phyloP scores from a whole-genome alignment of 805 yeast species.

The Geotrichum ghanense region DNA sequence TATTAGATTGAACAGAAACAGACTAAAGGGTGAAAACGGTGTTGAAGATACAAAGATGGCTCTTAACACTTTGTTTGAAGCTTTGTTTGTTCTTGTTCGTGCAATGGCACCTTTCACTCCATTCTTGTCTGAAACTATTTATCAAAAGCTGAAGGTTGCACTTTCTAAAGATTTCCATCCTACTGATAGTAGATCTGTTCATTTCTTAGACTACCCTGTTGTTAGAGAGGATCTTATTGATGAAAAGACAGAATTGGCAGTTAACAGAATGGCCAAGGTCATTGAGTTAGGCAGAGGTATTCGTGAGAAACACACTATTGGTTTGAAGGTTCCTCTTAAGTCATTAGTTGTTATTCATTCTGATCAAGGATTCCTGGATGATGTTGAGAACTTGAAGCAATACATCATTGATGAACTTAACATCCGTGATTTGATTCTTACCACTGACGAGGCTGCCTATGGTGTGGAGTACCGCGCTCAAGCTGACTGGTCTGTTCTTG shows the following conservation, averaged over 20 bases:
- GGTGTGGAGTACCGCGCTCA: slow-evolving; percentile 88
- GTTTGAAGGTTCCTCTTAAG: slow-evolving; percentile 91
- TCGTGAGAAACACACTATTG: slow-evolving; percentile 90
- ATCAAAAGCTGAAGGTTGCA: slow-evolving; percentile 54
- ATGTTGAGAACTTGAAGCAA: slow-evolving; percentile 61
- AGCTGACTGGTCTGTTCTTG: slow-evolving; percentile 98
- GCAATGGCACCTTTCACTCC: slow-evolving; percentile 99
- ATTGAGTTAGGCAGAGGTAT: slow-evolving; percentile 93
- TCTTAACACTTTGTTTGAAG: slow-evolving; percentile 83
- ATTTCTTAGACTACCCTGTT: slow-evolving; percentile 82
- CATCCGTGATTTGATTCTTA: slow-evolving; percentile 76
- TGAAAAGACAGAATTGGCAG: slow-evolving; percentile 75
- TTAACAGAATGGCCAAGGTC: slow-evolving; percentile 91
- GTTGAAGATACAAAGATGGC: slow-evolving; percentile 75
- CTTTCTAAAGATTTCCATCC: slow-evolving; percentile 36
- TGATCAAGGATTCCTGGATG: slow-evolving; percentile 61
- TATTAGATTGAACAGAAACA: slow-evolving; percentile 94
- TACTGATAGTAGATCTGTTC: slow-evolving; percentile 72
- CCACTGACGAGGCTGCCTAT: slow-evolving; percentile 82
- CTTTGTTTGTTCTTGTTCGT: slow-evolving; percentile 74
- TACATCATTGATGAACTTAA: slow-evolving; percentile 89
- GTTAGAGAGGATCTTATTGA: slow-evolving; percentile 75
- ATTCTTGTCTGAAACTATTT: slow-evolving; percentile 82
- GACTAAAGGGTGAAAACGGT: slow-evolving; percentile 92
- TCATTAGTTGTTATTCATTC: slow-evolving; percentile 76